Evolutionary conservation across 805 yeast genomes (phyloP).

Genomic region (Starmerella lactis-condensi): DNA sequence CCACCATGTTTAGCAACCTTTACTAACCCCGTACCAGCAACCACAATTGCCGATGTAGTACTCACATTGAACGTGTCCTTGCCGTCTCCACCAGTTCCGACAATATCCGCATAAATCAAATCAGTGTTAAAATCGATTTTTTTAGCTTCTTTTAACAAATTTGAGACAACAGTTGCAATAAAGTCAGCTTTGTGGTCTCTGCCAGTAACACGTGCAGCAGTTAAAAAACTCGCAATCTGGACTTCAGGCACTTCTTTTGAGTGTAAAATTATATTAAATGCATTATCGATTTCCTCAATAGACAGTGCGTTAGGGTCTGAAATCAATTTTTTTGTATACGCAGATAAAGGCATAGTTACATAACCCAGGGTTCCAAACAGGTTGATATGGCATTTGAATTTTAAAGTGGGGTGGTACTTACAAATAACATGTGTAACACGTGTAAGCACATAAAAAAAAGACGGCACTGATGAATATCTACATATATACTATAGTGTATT

Average conservation of each 20-base stretch:
- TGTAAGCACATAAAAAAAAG: no score
- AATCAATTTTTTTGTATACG: constrained; percentile 49
- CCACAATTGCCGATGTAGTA: constrained; percentile 85
- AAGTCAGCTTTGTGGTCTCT: constrained; percentile 65
- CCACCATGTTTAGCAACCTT: constrained; percentile 92
- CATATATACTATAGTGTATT: no score
- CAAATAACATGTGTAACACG: no score
- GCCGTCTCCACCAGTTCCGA: constrained; percentile 98
- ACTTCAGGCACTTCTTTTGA: constrained; percentile 41
- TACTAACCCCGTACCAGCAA: constrained; percentile 60
- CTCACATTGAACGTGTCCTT: constrained; percentile 93
- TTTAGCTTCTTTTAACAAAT: constrained; percentile 38
- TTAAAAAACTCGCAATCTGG: constrained; percentile 59
- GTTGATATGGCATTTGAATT: no score
- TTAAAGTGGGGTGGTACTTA: no score
- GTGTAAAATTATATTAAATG: constrained; percentile 28
- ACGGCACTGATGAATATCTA: no score
- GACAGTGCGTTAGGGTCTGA: constrained; percentile 42
- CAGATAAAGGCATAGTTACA: constrained; percentile 19
- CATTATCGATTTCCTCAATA: constrained; percentile 45
- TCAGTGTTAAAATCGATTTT: constrained; percentile 15
- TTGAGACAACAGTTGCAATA: constrained; percentile 70
- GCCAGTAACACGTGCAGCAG: constrained; percentile 53
- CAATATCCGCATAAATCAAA: constrained; percentile 60
- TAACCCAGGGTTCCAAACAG: no score